Base-by-base conservation (phyloP, 768 basidiomycete species). In the Panellus pusillus region DNA sequence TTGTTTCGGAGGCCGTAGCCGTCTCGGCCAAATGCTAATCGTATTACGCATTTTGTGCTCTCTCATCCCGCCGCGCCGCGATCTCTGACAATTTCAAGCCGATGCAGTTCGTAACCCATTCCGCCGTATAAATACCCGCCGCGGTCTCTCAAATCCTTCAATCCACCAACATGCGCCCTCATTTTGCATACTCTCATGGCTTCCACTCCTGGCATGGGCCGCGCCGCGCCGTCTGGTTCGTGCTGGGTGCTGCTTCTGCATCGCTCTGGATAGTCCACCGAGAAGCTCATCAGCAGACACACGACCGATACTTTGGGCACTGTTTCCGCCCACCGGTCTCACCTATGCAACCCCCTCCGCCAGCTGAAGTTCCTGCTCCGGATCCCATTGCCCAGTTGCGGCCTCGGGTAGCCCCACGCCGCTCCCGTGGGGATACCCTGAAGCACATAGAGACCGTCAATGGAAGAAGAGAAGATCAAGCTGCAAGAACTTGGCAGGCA, bases 391-490 rank as follows among this genome's bases (percentile, higher is more conserved):
- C 55, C 47, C 48, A 20, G 32, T 52, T 28, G 58, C 48, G 55
- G n/a, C 39, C 56, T 32, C 50, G 44, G 14, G 60, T 66, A 3
- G 47, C 61, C 27, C 61, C 9, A 47, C 50, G 37, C 40, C 45
- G 2, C 20, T 56, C 14, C 59, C 59, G 32, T 58, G 45, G 52
- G 57, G 55, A 40, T 62, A 61, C 44, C 61, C 48, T 63, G 54
- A 62, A 47, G 40, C 46, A 18, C 58, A 62, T 40, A 61, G 55
- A 27, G 66, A 65, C 14, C 68, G 64, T 54, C 67, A 72, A 32
- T 77, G 77, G 77, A 74, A 9, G 72, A 74, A 17, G 79, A 83
- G 54, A 76, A 71, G 59, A 77, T 76, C 50, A 75, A 73, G 17
- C 47, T 81, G 47, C 69, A 66, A 39, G 72, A 74, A 18, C 54